phyloP scores from a whole-genome alignment of 2,329 filamentous ascomycete species.

The Capronia americana region DNA sequence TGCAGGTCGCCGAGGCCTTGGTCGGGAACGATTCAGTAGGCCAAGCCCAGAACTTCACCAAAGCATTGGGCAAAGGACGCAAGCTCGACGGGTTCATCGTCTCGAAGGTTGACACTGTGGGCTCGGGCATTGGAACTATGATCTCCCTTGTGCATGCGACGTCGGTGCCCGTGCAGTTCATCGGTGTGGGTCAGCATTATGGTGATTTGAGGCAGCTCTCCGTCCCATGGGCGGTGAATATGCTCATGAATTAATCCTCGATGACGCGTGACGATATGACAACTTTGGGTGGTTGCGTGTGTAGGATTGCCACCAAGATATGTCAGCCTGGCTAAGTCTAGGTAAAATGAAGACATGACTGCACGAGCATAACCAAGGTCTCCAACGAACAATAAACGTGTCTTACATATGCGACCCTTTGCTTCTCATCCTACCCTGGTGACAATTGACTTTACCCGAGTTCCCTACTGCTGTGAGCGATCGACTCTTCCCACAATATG shows the following conservation, averaged over 20 bases:
- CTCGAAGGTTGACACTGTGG: constrained; percentile 97
- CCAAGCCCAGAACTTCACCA: constrained; percentile 95
- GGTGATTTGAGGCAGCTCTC: constrained; percentile 69
- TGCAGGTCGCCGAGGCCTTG: constrained; percentile 93
- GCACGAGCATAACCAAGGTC: background rate
- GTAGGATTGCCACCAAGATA: background rate
- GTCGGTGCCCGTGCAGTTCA: constrained; percentile 91
- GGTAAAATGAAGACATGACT: background rate
- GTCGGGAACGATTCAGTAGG: constrained; percentile 95
- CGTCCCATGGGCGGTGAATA: constrained; percentile 67
- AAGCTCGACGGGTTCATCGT: constrained; percentile 96
- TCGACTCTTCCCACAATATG: background rate
- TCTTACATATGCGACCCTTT: background rate
- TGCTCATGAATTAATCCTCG: constrained; percentile 43
- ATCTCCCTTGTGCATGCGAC: constrained; percentile 98
- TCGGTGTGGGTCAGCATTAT: constrained; percentile 75
- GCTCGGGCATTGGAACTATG: constrained; percentile 96
- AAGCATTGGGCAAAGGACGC: constrained; percentile 80
- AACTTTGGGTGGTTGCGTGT: background rate
- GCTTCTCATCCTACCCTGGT: background rate
- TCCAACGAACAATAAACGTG: background rate
- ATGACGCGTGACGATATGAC: background rate
- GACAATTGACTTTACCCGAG: background rate
- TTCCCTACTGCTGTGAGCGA: background rate
- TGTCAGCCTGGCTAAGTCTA: background rate